These are phyloP conservation scores for Talaromyces piceae DNA, from an alignment of 2,329 filamentous ascomycete species.

Conservation along the genomic window DNA sequence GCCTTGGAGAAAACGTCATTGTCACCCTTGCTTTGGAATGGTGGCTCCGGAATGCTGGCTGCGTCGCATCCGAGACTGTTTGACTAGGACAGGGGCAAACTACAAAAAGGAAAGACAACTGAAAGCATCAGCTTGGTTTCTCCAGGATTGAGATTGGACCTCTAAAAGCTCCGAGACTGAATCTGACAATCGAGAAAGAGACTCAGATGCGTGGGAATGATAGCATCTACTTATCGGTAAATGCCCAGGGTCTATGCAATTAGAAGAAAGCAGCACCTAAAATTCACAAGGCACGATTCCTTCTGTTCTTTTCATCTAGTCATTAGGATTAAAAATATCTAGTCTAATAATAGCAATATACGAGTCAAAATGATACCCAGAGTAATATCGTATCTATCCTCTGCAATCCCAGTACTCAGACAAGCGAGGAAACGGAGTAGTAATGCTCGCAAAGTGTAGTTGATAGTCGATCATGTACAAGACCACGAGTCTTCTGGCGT, in stretches of 20 bases:
- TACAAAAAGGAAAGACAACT: neutral
- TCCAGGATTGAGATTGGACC: no score
- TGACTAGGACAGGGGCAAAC: neutral
- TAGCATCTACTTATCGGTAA: neutral
- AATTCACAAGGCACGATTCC: neutral
- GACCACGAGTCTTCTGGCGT: neutral
- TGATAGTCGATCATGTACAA: neutral
- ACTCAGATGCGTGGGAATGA: neutral
- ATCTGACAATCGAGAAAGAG: no score
- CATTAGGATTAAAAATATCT: slow-evolving; percentile 8
- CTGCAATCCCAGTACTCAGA: neutral
- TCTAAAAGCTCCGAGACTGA: no score
- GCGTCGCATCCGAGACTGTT: no score
- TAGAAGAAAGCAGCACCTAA: neutral
- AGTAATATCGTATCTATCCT: neutral
- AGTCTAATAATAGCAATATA: slow-evolving; percentile 7
- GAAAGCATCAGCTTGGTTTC: no score
- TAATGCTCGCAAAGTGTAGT: neutral
- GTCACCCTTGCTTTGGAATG: neutral
- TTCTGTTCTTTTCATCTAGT: neutral
- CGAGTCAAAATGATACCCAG: neutral
- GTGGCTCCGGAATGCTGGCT: no score
- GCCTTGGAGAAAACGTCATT: neutral
- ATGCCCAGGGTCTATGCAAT: no score
- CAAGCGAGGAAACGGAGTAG: neutral